These are phyloP conservation scores for Diaporthe capsici DNA, from an alignment of 2,329 filamentous ascomycete genomes.

Conservation along the genomic window DNA sequence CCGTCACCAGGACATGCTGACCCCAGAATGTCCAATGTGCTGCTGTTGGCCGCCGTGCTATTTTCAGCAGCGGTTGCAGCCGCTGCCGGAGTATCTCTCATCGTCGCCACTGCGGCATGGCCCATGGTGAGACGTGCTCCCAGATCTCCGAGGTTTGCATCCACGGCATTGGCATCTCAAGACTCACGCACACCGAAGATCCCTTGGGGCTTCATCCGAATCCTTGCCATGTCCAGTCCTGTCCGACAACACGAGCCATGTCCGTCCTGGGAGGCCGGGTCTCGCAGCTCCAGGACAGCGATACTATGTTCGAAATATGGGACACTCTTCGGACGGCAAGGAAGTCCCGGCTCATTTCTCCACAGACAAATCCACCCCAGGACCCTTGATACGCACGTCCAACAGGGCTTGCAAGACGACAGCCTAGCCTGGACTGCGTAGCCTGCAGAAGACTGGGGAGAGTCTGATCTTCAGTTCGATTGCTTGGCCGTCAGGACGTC, in stretches of 20 bases:
- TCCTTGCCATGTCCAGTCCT: not conserved
- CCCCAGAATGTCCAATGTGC: not conserved
- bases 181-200: slow-evolving; percentile 24
- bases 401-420: slow-evolving; percentile 14
- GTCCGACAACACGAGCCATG: not conserved
- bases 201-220: slow-evolving; percentile 19
- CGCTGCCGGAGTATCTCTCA: slow-evolving; percentile 25
- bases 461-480: slow-evolving; percentile 34
- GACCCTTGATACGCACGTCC: slow-evolving; percentile 23
- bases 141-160: slow-evolving; percentile 8
- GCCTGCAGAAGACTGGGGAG: slow-evolving; percentile 17
- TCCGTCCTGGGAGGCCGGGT: slow-evolving; percentile 7
- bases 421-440: slow-evolving; percentile 6
- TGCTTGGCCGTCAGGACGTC: slow-evolving; percentile 29
- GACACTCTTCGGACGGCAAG: slow-evolving; percentile 20
- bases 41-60: slow-evolving; percentile 8
- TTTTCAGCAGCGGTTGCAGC: slow-evolving; percentile 28
- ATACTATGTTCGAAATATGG: not conserved
- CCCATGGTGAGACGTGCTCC: slow-evolving; percentile 13
- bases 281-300: not conserved
- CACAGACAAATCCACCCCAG: not conserved
- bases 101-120: not conserved
- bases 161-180: slow-evolving; percentile 20
- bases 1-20: not conserved
- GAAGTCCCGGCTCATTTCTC: slow-evolving; percentile 5